Base-by-base conservation (phyloP, 2,329 filamentous ascomycete genomes). In the Arthroderma sp. region DNA sequence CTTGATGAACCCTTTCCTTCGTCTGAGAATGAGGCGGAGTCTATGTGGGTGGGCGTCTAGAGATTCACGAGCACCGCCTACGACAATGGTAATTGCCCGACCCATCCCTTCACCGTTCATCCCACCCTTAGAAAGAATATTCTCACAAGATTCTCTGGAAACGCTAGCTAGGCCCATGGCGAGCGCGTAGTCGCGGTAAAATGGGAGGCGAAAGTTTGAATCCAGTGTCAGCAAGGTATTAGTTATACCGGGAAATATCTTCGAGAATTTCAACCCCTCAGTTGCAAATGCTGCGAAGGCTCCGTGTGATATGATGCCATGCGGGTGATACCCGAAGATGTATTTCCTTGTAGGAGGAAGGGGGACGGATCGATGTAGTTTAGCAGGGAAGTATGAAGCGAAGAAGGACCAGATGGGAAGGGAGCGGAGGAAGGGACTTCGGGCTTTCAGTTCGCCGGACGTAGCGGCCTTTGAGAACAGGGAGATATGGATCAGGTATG, bases 291-390 rank as follows among this genome's bases (percentile, higher is more conserved):
- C 84, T 4, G 80, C 85, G 68, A 89, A 95, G 0, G 88, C 89
- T n/a, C 89, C 91, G 56, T 95, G 86, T 4, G 84, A 91, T 57
- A 98, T 95, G 63, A 98, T 96, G 27, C 91, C 89, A 59, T 98
- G 91, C 0, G 91, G 91, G 57, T 96, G 91, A 63, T 96, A 96
- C 38, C 89, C 89, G 56, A 98, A 87, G 51, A 98, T 87, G 67
- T 96, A 98, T 65, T 94, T 94, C 50, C 87, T 74, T 1, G 82
- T 86, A 0, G 86, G 75, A 22, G 83, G 76, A 5, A 98, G 75
- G 46, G 82, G 74, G 52, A 83, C 75, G 3, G 86, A 91, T 52
- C 91, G 86, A 68, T 96, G 87, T 34, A 98, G 73, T 46, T 76
- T 77, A 40, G 87, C 86, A 3, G 91, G 91, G 59, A 93, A 98